phyloP scores from a whole-genome alignment of 2,329 filamentous ascomycete species.

The Gremmenia infestans region DNA sequence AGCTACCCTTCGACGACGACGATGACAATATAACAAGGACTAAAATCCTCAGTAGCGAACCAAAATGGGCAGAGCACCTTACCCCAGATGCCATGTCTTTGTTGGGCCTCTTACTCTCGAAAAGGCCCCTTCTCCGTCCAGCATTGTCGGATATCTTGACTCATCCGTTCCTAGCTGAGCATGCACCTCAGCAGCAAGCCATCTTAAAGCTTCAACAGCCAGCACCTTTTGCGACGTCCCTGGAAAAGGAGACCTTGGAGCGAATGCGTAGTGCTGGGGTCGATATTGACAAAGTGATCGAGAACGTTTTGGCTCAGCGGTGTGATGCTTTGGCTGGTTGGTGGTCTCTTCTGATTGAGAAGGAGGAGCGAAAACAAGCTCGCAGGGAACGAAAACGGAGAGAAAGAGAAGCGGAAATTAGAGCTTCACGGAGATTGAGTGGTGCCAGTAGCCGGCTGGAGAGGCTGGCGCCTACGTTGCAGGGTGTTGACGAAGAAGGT shows the following conservation, averaged over 20 bases:
- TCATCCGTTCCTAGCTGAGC: slow-evolving; percentile 81
- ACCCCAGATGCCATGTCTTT: slow-evolving; percentile 72
- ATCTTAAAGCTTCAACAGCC: slow-evolving; percentile 80
- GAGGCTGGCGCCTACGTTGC: slow-evolving; percentile 69
- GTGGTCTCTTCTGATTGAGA: slow-evolving; percentile 93
- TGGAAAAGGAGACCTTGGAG: slow-evolving; percentile 88
- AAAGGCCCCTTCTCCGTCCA: slow-evolving; percentile 79
- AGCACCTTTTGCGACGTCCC: slow-evolving; percentile 73
- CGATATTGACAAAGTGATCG: slow-evolving; percentile 89
- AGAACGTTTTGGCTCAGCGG: slow-evolving; percentile 83
- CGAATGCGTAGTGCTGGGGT: slow-evolving; percentile 92
- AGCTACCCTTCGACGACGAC: slow-evolving; percentile 94
- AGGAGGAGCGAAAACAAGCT: slow-evolving; percentile 82
- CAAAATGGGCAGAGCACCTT: slow-evolving; percentile 76
- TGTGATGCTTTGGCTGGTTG: slow-evolving; percentile 90
- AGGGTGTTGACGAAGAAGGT: slow-evolving; percentile 75
- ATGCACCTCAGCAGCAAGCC: slow-evolving; percentile 81
- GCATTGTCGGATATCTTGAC: slow-evolving; percentile 78
- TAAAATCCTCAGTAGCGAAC: slow-evolving; percentile 80
- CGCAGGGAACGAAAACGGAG: slow-evolving; percentile 76
- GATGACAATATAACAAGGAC: slow-evolving; percentile 82
- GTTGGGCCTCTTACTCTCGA: slow-evolving; percentile 77
- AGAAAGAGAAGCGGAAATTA: slow-evolving; percentile 77
- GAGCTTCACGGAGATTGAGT: slow-evolving; percentile 76
- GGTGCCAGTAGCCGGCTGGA: slow-evolving; percentile 85